These are phyloP conservation scores for Phoma sp. DNA, from an alignment of 2,329 filamentous ascomycete genomes.

Conservation along the genomic window DNA sequence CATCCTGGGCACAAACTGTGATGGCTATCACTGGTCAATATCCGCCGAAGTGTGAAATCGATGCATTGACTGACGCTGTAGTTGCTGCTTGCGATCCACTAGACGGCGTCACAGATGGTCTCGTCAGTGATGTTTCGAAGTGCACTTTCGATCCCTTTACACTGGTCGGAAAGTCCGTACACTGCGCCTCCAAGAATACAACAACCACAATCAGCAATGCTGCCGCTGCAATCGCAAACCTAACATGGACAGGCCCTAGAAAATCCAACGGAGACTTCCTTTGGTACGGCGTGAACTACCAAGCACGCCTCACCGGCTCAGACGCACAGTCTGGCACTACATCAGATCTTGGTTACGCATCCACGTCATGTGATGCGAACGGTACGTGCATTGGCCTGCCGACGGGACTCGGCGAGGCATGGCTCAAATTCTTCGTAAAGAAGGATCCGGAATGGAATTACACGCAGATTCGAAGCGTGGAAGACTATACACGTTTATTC, in stretches of 20 bases:
- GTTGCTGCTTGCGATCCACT: constrained; percentile 25
- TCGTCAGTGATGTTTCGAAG: constrained; percentile 33
- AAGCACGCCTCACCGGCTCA: constrained; percentile 10
- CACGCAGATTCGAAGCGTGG: constrained; percentile 8
- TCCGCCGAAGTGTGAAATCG: constrained; percentile 17
- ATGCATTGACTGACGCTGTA: constrained; percentile 16
- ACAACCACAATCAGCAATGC: constrained; percentile 9
- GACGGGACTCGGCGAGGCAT: constrained; percentile 13
- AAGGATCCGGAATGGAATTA: constrained; percentile 16
- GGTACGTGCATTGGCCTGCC: constrained; percentile 18
- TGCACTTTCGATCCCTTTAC: constrained; percentile 15
- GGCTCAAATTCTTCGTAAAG: constrained; percentile 22
- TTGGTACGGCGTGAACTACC: constrained; percentile 20
- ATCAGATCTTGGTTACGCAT: constrained; percentile 12
- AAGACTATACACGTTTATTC: constrained; percentile 13
- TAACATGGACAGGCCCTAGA: constrained; percentile 23
- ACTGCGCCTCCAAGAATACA: constrained; percentile 9
- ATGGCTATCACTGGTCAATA: constrained; percentile 36
- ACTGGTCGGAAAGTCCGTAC: constrained; percentile 11
- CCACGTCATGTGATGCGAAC: constrained; percentile 16
- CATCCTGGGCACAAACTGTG: constrained; percentile 37
- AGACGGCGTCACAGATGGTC: constrained; percentile 37
- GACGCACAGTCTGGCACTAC: not conserved
- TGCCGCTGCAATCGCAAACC: constrained; percentile 18
- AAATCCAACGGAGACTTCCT: constrained; percentile 18